These are phyloP conservation scores for Claviceps africana DNA, from an alignment of 2,329 filamentous ascomycete species.

Conservation along the genomic window DNA sequence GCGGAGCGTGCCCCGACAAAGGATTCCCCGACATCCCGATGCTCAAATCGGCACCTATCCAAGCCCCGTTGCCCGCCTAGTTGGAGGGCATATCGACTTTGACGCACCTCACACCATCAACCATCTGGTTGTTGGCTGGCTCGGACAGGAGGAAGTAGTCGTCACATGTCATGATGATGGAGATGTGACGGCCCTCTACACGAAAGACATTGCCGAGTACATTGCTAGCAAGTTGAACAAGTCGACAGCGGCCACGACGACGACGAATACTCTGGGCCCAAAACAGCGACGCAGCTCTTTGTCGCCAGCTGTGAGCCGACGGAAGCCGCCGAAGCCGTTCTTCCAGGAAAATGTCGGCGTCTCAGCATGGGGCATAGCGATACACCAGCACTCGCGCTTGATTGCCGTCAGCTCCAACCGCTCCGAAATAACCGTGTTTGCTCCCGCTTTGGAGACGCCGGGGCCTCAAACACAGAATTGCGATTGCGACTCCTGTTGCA, in stretches of 20 bases:
- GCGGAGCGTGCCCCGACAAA: constrained; percentile 30
- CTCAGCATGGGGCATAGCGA: constrained; percentile 79
- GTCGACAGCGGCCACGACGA: background rate
- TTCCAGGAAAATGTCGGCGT: constrained; percentile 62
- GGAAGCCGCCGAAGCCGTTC: constrained; percentile 31
- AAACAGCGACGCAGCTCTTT: background rate
- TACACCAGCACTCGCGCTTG: constrained; percentile 68
- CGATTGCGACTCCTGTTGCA: constrained; percentile 6
- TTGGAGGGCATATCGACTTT: constrained; percentile 40
- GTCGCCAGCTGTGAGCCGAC: background rate
- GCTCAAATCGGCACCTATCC: constrained; percentile 33
- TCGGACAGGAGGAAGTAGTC: constrained; percentile 57
- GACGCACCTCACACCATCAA: constrained; percentile 49
- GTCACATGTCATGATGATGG: constrained; percentile 59
- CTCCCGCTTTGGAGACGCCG: constrained; percentile 23
- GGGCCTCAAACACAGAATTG: background rate
- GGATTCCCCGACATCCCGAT: constrained; percentile 33
- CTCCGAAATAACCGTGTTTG: constrained; percentile 38
- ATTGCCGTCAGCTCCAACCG: constrained; percentile 78
- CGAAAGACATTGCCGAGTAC: constrained; percentile 33
- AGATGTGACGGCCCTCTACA: constrained; percentile 59
- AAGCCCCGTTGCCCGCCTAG: constrained; percentile 23
- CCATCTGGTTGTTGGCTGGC: constrained; percentile 51
- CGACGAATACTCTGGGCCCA: background rate
- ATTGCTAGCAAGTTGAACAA: constrained; percentile 19